A percentile compares a stretch with the other conserved stretches of the same genome.
Conservation (phyloP, 805 yeast genomes). For the Saturnispora diversa region DNA sequence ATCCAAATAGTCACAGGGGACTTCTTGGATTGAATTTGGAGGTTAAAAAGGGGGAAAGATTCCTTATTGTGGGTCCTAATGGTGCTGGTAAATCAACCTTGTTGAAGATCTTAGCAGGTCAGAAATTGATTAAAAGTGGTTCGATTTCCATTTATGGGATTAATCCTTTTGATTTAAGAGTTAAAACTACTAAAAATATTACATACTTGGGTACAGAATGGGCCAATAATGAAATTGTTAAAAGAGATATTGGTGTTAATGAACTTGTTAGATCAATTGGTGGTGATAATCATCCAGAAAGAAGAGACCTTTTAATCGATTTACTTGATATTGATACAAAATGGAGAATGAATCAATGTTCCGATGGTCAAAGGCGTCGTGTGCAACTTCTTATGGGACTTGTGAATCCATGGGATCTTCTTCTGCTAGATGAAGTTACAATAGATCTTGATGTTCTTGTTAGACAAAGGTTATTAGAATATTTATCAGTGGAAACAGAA, state of each 20-base stretch:
- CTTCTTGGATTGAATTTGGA: conserved; percentile 52
- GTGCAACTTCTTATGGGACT: conserved; percentile 94
- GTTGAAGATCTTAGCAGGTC: conserved; percentile 80
- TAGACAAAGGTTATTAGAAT: conserved; percentile 62
- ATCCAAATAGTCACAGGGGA: conserved; percentile 52
- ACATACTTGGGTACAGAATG: conserved; percentile 96
- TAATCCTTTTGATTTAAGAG: conserved; percentile 59
- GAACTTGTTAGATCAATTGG: conserved; percentile 77
- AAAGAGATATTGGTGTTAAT: conserved; percentile 84
- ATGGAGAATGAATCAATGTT: conserved; percentile 89
- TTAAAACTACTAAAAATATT: conserved; percentile 15
- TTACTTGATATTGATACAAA: conserved; percentile 76
- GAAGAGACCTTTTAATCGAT: conserved; percentile 69
- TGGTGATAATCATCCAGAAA: conserved; percentile 56
- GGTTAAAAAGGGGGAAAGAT: conserved; percentile 65
- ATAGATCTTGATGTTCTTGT: conserved; percentile 94
- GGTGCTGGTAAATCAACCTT: conserved; percentile 97
- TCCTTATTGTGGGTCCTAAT: conserved; percentile 82
- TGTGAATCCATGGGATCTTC: conserved; percentile 78
- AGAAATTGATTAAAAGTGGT: conserved; percentile 74
- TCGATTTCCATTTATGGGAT: conserved; percentile 64
- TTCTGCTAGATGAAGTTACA: conserved; percentile 92
- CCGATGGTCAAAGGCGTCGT: conserved; percentile 92
- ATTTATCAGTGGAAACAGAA: conserved; percentile 66
- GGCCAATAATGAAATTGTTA: conserved; percentile 87